Percentiles rank a stretch among this genome's conserved stretches.
phyloP scores from a whole-genome alignment of 768 basidiomycete species.

The Rhizopogon vinicolor region DNA sequence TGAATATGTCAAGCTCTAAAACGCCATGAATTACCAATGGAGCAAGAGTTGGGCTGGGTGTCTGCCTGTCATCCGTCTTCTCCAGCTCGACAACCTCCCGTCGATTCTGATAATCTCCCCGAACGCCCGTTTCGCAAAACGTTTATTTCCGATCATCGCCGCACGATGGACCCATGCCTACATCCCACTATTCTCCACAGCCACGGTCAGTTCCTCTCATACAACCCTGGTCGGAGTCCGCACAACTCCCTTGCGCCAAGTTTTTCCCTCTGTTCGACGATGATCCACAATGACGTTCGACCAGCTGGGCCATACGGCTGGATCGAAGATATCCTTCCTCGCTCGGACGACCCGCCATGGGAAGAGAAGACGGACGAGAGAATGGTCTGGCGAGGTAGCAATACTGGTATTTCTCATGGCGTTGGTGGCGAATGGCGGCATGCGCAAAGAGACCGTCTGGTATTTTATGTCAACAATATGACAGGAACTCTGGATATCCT shows the following conservation, averaged over 20 bases:
- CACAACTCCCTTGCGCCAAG: slow-evolving; percentile 39
- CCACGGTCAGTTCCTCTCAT: slow-evolving; percentile 50
- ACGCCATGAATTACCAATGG: slow-evolving; percentile 29
- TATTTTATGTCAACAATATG: slow-evolving; percentile 37
- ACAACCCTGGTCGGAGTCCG: slow-evolving; percentile 35
- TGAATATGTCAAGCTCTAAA: slow-evolving; percentile 19
- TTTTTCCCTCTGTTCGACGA: slow-evolving; percentile 48
- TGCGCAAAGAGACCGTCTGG: slow-evolving; percentile 46
- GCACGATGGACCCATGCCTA: slow-evolving; percentile 32
- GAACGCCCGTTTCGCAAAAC: slow-evolving; percentile 8
- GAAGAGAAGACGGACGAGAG: slow-evolving; percentile 57
- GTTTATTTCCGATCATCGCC: slow-evolving; percentile 32
- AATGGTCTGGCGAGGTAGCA: slow-evolving; percentile 70
- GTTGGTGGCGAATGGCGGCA: slow-evolving; percentile 38
- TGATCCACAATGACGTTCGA: slow-evolving; percentile 52
- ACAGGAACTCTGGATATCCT: slow-evolving; percentile 37
- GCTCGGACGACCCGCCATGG: slow-evolving; percentile 56
- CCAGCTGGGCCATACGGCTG: slow-evolving; percentile 44
- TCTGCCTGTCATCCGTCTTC: slow-evolving; percentile 17
- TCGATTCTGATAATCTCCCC: slow-evolving; percentile 15
- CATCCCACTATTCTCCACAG: slow-evolving; percentile 30
- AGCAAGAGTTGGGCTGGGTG: slow-evolving; percentile 19
- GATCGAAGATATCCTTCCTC: slow-evolving; percentile 36
- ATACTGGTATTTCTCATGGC: slow-evolving; percentile 55
- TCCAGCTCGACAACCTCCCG: slow-evolving; percentile 25